A percentile compares a stretch with the other conserved stretches of the same genome.
Evolutionary conservation across 495 filamentous ascomycete genomes (phyloP).

Genomic region (Podospora pseudocomata): DNA sequence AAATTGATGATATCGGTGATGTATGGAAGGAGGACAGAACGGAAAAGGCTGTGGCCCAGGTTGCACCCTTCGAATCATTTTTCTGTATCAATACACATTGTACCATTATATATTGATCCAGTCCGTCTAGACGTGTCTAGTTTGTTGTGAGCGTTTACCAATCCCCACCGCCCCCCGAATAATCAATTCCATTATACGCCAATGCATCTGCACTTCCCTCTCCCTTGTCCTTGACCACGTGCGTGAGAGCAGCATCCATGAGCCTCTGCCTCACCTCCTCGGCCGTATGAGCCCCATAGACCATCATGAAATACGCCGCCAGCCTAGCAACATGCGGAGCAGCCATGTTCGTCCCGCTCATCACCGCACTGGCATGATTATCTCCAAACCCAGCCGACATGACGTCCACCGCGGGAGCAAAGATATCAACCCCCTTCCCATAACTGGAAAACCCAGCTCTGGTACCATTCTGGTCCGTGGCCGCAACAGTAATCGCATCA

Average conservation of each 20-base stretch:
- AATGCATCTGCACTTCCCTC: slow-evolving; percentile 4
- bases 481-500: slow-evolving; percentile 55
- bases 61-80: too few species aligned
- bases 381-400: slow-evolving; percentile 25
- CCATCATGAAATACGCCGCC: slow-evolving; percentile 43
- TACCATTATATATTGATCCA: too few species aligned
- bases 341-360: slow-evolving; percentile 49
- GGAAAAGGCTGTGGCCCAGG: too few species aligned
- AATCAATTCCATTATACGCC: background rate
- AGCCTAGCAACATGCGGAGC: slow-evolving; percentile 50
- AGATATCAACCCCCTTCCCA: slow-evolving; percentile 55
- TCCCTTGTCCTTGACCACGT: slow-evolving; percentile 24
- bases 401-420: slow-evolving; percentile 53
- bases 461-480: slow-evolving; percentile 43
- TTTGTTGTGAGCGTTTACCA: background rate
- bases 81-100: too few species aligned
- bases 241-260: slow-evolving; percentile 31
- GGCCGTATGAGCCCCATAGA: slow-evolving; percentile 3
- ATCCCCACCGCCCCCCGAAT: background rate
- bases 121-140: too few species aligned
- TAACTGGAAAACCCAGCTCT: slow-evolving; percentile 59
- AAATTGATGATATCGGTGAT: too few species aligned
- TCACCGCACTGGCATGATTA: slow-evolving; percentile 35
- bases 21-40: too few species aligned
- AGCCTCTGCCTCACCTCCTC: slow-evolving; percentile 30